These are phyloP conservation scores for Haemoproteus tartakovskyi DNA, from an alignment of 169 alveolate genomes.

Conservation along the genomic window DNA sequence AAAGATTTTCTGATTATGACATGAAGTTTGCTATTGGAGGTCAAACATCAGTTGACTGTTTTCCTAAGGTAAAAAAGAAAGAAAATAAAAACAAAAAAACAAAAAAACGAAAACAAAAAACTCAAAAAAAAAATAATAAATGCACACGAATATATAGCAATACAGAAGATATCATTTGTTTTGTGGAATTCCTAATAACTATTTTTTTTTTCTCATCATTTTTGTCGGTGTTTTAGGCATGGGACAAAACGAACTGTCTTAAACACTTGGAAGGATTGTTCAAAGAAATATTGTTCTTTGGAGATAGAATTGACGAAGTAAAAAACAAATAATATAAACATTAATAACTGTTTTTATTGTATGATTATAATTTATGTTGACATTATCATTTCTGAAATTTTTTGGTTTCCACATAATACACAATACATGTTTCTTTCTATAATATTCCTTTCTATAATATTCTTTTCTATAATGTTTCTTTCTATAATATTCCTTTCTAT, in stretches of 20 bases:
- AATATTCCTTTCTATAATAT: too few relatives aligned
- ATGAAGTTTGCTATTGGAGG: conserved; percentile 95
- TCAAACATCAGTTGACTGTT: conserved; percentile 93
- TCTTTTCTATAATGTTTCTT: too few relatives aligned
- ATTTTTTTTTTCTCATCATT: too few relatives aligned
- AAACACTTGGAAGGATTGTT: conserved; percentile 80
- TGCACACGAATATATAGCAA: not conserved
- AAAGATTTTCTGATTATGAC: conserved; percentile 76
- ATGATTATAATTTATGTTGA: not conserved
- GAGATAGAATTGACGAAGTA: conserved; percentile 87
- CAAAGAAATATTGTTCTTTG: conserved; percentile 90
- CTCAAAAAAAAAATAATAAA: not conserved
- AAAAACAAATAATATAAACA: not conserved
- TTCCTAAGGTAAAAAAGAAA: conserved; percentile 82
- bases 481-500: too few relatives aligned
- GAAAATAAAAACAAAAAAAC: too few relatives aligned
- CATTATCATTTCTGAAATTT: too few relatives aligned
- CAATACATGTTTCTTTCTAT: too few relatives aligned
- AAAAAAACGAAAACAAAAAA: too few relatives aligned
- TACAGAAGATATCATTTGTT: too few relatives aligned
- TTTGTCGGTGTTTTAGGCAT: conserved; percentile 76
- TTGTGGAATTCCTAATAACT: too few relatives aligned
- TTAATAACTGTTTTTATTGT: not conserved
- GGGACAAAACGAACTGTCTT: conserved; percentile 92
- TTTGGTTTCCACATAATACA: too few relatives aligned